A percentile compares a stretch with the other conserved stretches of the same genome.
Evolutionary conservation across 495 filamentous ascomycete species (phyloP).

Genomic region (Neurospora discreta): DNA sequence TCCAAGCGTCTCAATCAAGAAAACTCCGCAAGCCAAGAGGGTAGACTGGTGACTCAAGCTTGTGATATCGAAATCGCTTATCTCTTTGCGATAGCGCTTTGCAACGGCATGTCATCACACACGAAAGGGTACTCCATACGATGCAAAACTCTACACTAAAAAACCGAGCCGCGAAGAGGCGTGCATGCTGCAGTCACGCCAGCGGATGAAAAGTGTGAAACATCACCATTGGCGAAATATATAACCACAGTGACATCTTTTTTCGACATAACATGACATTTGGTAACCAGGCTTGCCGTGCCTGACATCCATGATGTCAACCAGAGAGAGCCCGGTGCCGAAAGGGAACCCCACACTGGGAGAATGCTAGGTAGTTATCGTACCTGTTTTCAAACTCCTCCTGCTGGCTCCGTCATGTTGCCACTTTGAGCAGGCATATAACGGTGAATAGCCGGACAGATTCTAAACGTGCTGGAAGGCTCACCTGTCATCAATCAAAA

Average conservation of each 20-base stretch:
- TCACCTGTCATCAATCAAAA: not conserved
- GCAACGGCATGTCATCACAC: not conserved
- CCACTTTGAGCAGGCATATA: not conserved
- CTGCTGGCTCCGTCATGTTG: not conserved
- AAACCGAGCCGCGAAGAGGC: not conserved
- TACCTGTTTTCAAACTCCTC: not conserved
- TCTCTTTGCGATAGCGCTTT: not conserved
- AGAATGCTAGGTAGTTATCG: not conserved
- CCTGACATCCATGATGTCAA: not conserved
- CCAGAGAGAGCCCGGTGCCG: not conserved
- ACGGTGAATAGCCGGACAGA: not conserved
- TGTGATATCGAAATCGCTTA: not conserved
- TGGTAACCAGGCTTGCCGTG: not conserved
- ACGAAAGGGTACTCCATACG: not conserved
- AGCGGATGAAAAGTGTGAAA: not conserved
- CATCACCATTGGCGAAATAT: not conserved
- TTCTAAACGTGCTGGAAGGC: not conserved
- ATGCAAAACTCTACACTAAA: not conserved
- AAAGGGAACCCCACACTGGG: not conserved
- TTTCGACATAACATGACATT: not conserved
- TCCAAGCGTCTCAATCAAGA: not conserved
- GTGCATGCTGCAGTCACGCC: not conserved
- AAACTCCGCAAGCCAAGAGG: not conserved
- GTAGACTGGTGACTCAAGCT: not conserved
- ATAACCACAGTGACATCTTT: not conserved